Percentiles rank a stretch among this genome's conserved stretches.
phyloP scores from a whole-genome alignment of 805 yeast species.

The Torulaspora indica region DNA sequence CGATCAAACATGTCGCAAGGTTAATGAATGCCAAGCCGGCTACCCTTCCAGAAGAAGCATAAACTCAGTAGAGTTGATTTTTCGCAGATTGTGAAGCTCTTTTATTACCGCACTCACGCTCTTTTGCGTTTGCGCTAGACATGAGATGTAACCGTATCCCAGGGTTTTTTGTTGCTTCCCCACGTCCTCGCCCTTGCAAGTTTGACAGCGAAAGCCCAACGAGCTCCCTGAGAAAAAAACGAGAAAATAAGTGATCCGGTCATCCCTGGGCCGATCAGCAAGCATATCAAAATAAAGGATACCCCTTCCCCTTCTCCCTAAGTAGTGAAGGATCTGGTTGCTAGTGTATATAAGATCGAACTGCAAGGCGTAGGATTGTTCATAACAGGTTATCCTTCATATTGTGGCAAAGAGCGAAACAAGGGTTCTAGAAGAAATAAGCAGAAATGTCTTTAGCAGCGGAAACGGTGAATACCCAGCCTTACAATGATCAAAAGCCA shows the following conservation, averaged over 20 bases:
- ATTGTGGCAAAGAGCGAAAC: too few species aligned
- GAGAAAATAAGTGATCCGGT: not conserved
- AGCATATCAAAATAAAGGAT: not conserved
- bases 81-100: too few species aligned
- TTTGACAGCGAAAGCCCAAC: not conserved
- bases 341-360: not conserved
- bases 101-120: too few species aligned
- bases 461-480: slow-evolving; percentile 53
- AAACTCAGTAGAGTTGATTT: too few species aligned
- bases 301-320: not conserved
- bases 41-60: too few species aligned
- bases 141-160: too few species aligned
- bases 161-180: not conserved
- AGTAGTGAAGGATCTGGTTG: not conserved
- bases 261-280: not conserved
- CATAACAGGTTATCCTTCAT: too few species aligned
- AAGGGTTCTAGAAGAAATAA: not conserved
- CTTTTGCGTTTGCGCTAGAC: not conserved
- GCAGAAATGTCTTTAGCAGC: slow-evolving; percentile 25
- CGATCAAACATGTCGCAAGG: slow-evolving; percentile 28
- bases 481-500: slow-evolving; percentile 90
- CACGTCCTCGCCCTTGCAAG: not conserved
- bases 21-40: slow-evolving; percentile 29
- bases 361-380: too few species aligned
- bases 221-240: not conserved